Conservation (phyloP, 108 stramenopile species). For the Nitzschia palea region DNA sequence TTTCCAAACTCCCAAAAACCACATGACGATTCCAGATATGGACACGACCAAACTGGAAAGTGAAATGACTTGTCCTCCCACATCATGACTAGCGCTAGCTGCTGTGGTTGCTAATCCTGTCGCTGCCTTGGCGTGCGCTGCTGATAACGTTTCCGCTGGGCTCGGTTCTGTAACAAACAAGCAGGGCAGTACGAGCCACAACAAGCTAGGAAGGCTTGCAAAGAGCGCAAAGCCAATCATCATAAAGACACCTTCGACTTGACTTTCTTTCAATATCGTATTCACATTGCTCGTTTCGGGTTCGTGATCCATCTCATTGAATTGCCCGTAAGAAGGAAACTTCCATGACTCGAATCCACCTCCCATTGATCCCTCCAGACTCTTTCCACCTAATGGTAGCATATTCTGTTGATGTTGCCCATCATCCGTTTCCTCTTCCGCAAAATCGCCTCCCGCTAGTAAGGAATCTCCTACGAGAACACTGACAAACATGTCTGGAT, state of each 20-base stretch:
- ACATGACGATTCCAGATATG: slow-evolving; percentile 44
- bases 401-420: not conserved
- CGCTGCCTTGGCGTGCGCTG: not conserved
- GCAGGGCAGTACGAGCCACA: slow-evolving; percentile 42
- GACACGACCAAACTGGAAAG: slow-evolving; percentile 32
- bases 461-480: slow-evolving; percentile 65
- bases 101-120: not conserved
- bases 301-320: slow-evolving; percentile 25
- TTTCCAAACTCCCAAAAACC: slow-evolving; percentile 80
- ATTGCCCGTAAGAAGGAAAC: slow-evolving; percentile 29
- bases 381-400: not conserved
- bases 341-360: slow-evolving; percentile 22
- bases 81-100: not conserved
- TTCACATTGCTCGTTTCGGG: slow-evolving; percentile 31
- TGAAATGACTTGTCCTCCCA: slow-evolving; percentile 12
- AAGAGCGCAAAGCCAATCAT: slow-evolving; percentile 70
- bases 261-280: slow-evolving; percentile 48
- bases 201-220: slow-evolving; percentile 59
- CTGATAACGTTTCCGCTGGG: not conserved
- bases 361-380: not conserved
- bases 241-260: slow-evolving; percentile 67
- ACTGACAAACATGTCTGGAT: slow-evolving; percentile 78
- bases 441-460: slow-evolving; percentile 6
- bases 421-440: slow-evolving; percentile 1
- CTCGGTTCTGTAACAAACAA: not conserved